Conservation (phyloP, 306 rosid species). For the Rosa rugosa region DNA sequence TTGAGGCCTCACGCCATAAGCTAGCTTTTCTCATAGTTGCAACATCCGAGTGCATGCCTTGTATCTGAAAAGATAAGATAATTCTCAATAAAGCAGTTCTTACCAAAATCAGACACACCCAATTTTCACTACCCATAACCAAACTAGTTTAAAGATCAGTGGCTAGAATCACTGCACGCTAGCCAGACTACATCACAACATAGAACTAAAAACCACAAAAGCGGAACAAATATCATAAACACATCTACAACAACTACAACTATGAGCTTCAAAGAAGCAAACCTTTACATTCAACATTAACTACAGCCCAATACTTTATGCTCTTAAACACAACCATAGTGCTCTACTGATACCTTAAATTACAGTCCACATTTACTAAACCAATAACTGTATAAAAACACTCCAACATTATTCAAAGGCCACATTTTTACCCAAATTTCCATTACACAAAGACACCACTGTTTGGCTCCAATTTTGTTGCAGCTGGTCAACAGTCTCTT, state of each 20-base stretch:
- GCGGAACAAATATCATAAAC: neutral
- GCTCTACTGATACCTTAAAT: neutral
- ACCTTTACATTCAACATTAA: neutral
- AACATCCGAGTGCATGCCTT: conserved; percentile 93
- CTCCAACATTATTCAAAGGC: neutral
- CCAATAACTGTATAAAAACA: neutral
- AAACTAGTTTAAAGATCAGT: neutral
- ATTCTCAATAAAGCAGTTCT: neutral
- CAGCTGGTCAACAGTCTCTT: too few species aligned
- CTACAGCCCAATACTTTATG: neutral
- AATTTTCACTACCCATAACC: neutral
- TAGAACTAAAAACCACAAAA: neutral
- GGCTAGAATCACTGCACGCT: neutral
- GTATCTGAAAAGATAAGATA: conserved; percentile 50
- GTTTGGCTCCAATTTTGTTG: too few species aligned
- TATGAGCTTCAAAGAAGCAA: neutral
- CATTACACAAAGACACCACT: neutral
- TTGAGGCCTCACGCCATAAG: conserved; percentile 92
- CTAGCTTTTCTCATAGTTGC: conserved; percentile 73
- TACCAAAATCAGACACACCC: neutral
- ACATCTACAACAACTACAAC: neutral
- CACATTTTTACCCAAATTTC: neutral
- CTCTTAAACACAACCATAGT: neutral
- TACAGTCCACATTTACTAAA: neutral
- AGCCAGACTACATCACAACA: neutral